Percentiles rank a stretch among this genome's conserved stretches.
phyloP scores from a whole-genome alignment of 148 eudicot genomes.

The Vaccinium vitisidaea region DNA sequence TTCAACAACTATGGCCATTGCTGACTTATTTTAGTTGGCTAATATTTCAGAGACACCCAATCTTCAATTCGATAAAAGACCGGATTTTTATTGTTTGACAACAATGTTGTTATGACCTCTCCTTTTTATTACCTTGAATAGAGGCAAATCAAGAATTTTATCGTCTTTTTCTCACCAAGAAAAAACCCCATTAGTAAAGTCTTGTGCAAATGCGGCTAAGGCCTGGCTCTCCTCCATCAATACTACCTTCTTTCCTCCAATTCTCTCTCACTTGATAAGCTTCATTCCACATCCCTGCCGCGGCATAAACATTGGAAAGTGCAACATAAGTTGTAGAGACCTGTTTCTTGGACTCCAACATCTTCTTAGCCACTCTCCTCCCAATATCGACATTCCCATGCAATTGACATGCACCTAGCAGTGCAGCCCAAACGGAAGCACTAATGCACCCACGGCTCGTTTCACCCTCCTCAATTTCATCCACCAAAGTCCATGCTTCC shows the following conservation, averaged over 20 bases:
- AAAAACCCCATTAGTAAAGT: background rate
- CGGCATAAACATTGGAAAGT: slow-evolving; percentile 39
- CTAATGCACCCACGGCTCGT: background rate
- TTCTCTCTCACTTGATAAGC: slow-evolving; percentile 24
- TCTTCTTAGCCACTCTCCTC: slow-evolving; percentile 21
- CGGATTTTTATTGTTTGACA: background rate
- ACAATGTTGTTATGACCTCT: background rate
- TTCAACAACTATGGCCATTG: background rate
- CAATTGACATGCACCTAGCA: slow-evolving; percentile 33
- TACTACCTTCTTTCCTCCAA: slow-evolving; percentile 20
- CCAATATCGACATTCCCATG: slow-evolving; percentile 35
- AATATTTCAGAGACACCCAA: background rate
- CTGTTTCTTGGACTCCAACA: slow-evolving; percentile 17
- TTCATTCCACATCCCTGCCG: slow-evolving; percentile 38
- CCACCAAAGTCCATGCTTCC: slow-evolving; percentile 35
- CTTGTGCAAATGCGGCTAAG: slow-evolving; percentile 20
- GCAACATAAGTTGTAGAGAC: slow-evolving; percentile 21
- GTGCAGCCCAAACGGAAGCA: slow-evolving; percentile 27
- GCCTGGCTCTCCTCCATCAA: slow-evolving; percentile 20
- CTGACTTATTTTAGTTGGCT: background rate
- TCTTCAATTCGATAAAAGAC: background rate
- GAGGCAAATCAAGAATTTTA: background rate
- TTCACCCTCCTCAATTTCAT: slow-evolving; percentile 27
- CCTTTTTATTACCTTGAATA: background rate
- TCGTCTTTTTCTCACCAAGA: background rate